Evolutionary conservation across 331 rosid genomes (phyloP).

Genomic region (Erythrophleum ivorense): DNA sequence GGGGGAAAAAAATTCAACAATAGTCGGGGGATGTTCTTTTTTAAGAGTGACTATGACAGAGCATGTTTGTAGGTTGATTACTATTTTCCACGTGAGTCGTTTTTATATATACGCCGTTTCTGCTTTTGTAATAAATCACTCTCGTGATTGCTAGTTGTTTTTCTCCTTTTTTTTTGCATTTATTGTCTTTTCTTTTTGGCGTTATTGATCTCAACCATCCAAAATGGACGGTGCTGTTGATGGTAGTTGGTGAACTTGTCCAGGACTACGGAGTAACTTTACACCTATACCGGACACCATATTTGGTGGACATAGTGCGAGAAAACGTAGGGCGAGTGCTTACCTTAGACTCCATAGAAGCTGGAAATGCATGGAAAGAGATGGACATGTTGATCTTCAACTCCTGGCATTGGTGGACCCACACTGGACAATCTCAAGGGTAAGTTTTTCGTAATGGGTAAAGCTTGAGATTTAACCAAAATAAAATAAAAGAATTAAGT

Average conservation of each 20-base stretch:
- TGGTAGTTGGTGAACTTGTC: constrained; percentile 34
- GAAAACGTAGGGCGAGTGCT: constrained; percentile 74
- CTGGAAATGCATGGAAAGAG: constrained; percentile 75
- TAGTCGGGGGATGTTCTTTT: not conserved
- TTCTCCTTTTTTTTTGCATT: constrained; percentile 10
- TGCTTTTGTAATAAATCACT: not conserved
- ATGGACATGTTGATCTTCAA: constrained; percentile 88
- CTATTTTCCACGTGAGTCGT: constrained; percentile 38
- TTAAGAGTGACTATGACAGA: constrained; percentile 26
- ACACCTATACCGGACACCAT: constrained; percentile 70
- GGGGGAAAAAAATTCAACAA: not conserved
- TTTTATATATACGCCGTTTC: constrained; percentile 18
- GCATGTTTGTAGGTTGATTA: constrained; percentile 30
- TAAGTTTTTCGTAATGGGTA: constrained; percentile 32
- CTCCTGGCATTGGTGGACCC: constrained; percentile 99
- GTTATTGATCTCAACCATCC: constrained; percentile 1
- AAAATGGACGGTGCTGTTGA: constrained; percentile 32
- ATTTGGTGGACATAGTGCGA: constrained; percentile 74
- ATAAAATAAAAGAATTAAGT: too few relatives aligned
- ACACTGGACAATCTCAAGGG: constrained; percentile 76
- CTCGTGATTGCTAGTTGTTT: constrained; percentile 26
- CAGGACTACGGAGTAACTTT: constrained; percentile 82
- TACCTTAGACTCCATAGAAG: constrained; percentile 64
- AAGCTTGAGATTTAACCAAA: too few relatives aligned
- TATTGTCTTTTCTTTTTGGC: not conserved